Evolutionary conservation across 257 asterid genomes (phyloP).

Genomic region (Fraxinus excelsior): DNA sequence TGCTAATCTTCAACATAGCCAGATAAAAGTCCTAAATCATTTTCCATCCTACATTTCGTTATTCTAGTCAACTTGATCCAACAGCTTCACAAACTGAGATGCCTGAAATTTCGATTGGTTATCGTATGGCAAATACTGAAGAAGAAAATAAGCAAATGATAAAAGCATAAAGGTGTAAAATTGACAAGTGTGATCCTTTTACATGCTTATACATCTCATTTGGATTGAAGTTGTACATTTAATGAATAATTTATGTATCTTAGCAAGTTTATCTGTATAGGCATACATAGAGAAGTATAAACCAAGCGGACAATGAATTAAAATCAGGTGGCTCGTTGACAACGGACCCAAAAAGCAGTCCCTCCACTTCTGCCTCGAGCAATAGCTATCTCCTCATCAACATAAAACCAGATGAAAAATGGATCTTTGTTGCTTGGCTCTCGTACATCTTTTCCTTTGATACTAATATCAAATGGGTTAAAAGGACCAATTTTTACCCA

Average conservation of each 20-base stretch:
- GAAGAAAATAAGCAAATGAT: neutral
- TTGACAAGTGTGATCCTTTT: neutral
- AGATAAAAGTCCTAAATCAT: neutral
- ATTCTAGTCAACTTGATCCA: neutral
- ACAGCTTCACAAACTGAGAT: neutral
- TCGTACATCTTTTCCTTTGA: slow-evolving; percentile 68
- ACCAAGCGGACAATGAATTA: slow-evolving; percentile 12
- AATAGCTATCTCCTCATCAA: slow-evolving; percentile 94
- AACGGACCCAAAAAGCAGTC: slow-evolving; percentile 95
- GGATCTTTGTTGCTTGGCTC: slow-evolving; percentile 83
- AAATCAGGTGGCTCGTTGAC: slow-evolving; percentile 36
- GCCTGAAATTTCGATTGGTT: neutral
- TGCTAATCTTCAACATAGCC: neutral
- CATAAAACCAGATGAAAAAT: slow-evolving; percentile 82
- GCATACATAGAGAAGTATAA: slow-evolving; percentile 10
- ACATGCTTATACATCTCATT: slow-evolving; percentile 9
- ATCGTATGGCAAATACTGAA: neutral
- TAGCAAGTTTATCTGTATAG: slow-evolving; percentile 11
- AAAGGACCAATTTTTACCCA: slow-evolving; percentile 79
- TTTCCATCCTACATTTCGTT: neutral
- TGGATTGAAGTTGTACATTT: neutral
- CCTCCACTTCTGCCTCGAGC: slow-evolving; percentile 96
- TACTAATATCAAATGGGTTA: slow-evolving; percentile 61
- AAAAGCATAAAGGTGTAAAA: neutral
- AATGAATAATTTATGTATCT: neutral